Evolutionary conservation across 169 alveolate species (phyloP).

Genomic region (Neospora caninum): DNA sequence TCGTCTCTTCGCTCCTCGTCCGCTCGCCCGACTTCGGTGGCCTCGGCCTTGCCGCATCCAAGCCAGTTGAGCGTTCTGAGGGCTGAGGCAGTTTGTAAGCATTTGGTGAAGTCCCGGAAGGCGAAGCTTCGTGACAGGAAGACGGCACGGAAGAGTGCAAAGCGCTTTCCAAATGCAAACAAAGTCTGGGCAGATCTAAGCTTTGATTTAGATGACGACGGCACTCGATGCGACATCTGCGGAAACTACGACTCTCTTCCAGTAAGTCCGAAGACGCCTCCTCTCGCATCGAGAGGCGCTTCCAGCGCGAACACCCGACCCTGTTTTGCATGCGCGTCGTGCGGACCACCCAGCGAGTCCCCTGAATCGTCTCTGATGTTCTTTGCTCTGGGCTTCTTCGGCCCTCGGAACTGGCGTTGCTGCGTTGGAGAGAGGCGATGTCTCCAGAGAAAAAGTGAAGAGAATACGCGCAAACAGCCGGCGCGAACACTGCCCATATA

Average conservation of each 20-base stretch:
- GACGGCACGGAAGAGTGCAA: not conserved
- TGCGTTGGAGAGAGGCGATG: too few species aligned
- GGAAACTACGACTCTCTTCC: conserved; percentile 37
- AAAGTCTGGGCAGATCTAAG: conserved; percentile 28
- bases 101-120: not conserved
- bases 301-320: too few species aligned
- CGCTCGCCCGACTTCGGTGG: not conserved
- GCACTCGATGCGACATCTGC: conserved; percentile 57
- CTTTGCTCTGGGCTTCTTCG: too few species aligned
- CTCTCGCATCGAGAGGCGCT: too few species aligned
- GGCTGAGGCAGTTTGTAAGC: not conserved
- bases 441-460: too few species aligned
- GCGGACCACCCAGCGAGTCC: too few species aligned
- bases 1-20: not conserved
- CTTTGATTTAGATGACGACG: conserved; percentile 57
- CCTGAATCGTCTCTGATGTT: too few species aligned
- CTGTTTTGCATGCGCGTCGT: too few species aligned
- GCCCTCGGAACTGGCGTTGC: too few species aligned
- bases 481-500: too few species aligned
- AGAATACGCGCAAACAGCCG: too few species aligned
- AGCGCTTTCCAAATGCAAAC: not conserved
- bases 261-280: not conserved
- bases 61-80: not conserved
- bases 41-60: conserved; percentile 25
- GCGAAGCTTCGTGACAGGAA: not conserved